Percentiles rank a stretch among this genome's conserved stretches.
Conservation (phyloP, 306 rosid genomes). For the Dryas alaskensis region DNA sequence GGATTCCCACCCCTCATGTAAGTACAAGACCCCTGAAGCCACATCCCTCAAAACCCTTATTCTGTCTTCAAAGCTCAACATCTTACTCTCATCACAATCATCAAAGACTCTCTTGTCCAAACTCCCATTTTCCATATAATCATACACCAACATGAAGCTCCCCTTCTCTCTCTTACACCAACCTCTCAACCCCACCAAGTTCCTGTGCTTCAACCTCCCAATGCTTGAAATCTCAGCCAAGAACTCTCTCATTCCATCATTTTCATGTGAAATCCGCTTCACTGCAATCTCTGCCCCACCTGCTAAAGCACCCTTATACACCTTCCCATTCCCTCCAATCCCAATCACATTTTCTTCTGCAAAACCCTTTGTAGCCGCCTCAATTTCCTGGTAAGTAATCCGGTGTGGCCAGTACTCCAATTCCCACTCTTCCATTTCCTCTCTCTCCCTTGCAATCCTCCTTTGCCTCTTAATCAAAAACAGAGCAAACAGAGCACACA, state of each 20-base stretch:
- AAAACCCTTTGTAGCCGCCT: slow-evolving; percentile 57
- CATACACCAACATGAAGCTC: slow-evolving; percentile 62
- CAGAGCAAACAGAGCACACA: slow-evolving; percentile 34
- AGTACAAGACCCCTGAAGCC: slow-evolving; percentile 60
- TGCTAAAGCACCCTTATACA: slow-evolving; percentile 58
- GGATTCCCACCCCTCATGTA: slow-evolving; percentile 92
- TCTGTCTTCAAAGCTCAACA: slow-evolving; percentile 49
- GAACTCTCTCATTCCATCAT: slow-evolving; percentile 70
- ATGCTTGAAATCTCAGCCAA: slow-evolving; percentile 80
- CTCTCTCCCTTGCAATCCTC: slow-evolving; percentile 41
- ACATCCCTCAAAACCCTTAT: slow-evolving; percentile 66
- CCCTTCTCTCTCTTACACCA: slow-evolving; percentile 81
- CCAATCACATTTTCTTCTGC: slow-evolving; percentile 71
- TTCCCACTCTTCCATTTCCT: slow-evolving; percentile 93
- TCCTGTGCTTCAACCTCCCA: slow-evolving; percentile 78
- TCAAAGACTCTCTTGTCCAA: slow-evolving; percentile 65
- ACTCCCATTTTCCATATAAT: slow-evolving; percentile 87
- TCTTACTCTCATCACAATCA: slow-evolving; percentile 42
- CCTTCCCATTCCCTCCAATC: slow-evolving; percentile 81
- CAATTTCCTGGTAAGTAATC: slow-evolving; percentile 58
- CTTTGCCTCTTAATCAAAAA: slow-evolving; percentile 41
- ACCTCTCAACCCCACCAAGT: slow-evolving; percentile 67
- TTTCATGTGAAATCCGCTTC: slow-evolving; percentile 68
- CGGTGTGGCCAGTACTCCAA: slow-evolving; percentile 91
- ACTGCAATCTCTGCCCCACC: slow-evolving; percentile 68